Conservation (phyloP, 2,329 filamentous ascomycete genomes). For the Monosporascus cannonballus region DNA sequence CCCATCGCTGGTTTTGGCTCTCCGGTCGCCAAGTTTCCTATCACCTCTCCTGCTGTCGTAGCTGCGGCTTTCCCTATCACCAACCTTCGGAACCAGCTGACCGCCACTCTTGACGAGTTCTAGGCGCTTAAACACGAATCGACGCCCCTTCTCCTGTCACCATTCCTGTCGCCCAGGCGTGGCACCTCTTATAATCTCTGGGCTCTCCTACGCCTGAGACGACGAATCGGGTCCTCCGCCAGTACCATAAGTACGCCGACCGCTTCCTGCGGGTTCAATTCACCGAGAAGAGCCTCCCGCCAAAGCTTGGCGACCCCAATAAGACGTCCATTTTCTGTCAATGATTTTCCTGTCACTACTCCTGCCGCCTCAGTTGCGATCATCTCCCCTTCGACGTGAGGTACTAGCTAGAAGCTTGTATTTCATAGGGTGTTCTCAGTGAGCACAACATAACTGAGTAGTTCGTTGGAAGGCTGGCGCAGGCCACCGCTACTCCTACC, state of each 20-base stretch:
- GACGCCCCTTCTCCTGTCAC: neutral
- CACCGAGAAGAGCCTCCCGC: constrained; percentile 54
- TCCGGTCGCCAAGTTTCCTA: too few relatives aligned
- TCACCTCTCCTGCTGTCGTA: too few relatives aligned
- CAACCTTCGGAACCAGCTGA: neutral
- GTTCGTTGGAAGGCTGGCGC: constrained; percentile 59
- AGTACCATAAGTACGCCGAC: constrained; percentile 62
- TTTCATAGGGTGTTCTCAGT: constrained; percentile 72
- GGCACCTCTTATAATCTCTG: constrained; percentile 30
- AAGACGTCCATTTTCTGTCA: constrained; percentile 52
- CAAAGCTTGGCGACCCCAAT: too few relatives aligned
- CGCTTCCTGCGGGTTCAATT: constrained; percentile 88
- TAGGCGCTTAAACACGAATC: neutral
- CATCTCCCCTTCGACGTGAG: constrained; percentile 64
- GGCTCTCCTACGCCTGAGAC: constrained; percentile 74
- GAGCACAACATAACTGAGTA: constrained; percentile 65
- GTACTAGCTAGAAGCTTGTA: constrained; percentile 88
- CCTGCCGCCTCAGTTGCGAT: constrained; percentile 6
- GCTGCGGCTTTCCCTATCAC: neutral
- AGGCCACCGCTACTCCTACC: constrained; percentile 29
- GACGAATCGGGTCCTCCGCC: constrained; percentile 79
- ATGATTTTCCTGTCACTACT: too few relatives aligned
- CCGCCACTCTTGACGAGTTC: neutral
- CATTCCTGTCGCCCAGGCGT: too few relatives aligned
- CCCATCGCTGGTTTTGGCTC: too few relatives aligned